Base-by-base conservation (phyloP, 1,139 yeast genomes). In the Sugiyamaella paludigena region DNA sequence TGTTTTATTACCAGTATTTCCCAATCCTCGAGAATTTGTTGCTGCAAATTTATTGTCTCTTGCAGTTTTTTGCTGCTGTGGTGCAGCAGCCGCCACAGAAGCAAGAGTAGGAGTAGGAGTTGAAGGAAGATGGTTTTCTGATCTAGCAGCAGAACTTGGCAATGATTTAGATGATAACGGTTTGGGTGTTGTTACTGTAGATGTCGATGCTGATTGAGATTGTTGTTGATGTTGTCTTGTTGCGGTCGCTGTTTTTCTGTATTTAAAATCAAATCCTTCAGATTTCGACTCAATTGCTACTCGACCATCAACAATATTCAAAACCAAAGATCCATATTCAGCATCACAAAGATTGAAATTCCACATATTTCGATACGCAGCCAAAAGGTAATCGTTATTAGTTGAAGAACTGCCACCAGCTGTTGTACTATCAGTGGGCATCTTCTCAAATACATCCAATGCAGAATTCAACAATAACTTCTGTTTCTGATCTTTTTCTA, bases 291-390 rank as follows among this genome's bases (percentile, higher is more conserved):
- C 75, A 62, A 74, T 69, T 15, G 70, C 66, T 36, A 79, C 63
- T 33, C 65, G 62, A 2, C 80, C 78, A 41, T 74, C 69, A n/a
- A 61, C 62, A 16, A 74, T 62, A 33, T 66, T 65, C 37, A 79
- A 58, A 13, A 74, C 59, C 33, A 76, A 60, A 12, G 69, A 58
- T 2, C 83, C 83, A 43, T 70, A 68, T 16, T 70, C 66, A n/a
- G 72, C 69, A 62, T 84, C 92, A 60, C 89, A 80, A 45, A 85
- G 67, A 60, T 84, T 84, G 62, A 83, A 83, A 63, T 85, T 88
- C 94, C 94, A 85, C 54, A 83, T 74, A 61, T 83, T 82, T 58
- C 83, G 82, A 64, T 81, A 84, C 1, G 87, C 81, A 13, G 79
- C 72, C 60, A 79, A 78, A 58, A 81, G 78, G 45, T 77, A 69